Base-by-base conservation (phyloP, 768 basidiomycete genomes). In the Amanita exitialis region DNA sequence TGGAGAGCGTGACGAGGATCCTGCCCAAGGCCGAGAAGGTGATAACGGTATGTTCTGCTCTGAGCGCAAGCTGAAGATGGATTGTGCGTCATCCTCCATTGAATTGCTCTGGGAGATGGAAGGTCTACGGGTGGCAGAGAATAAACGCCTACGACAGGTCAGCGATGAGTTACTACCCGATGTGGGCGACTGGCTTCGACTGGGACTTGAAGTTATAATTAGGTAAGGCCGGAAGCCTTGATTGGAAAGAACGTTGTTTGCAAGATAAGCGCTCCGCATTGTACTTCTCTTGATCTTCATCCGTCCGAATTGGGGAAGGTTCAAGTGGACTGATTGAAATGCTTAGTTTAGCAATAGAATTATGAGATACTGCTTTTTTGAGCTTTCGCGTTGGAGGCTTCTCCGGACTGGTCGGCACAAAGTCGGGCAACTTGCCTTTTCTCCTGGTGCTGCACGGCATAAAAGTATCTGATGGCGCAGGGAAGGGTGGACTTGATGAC, bases 181-280 rank as follows among this genome's bases (percentile, higher is more conserved):
- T 39, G 35, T 45, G 23, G 42, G 55, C 41, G 21, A 64, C 62
- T 9, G 54, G 21, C 42, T 41, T 60, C 56, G 6, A 51, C 53
- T 28, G 55, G 62, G 58, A n/a, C 59, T 59, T 18, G 64, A 54
- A 35, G 65, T 56, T 36, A 70, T 64, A 18, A 68, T 54, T 15
- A n/a, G 76, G 75, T 9, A 81, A 61, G 25, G 78, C 68, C 15
- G 78, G 76, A n/a, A 80, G 61, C 34, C 78, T 75, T 12, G 77
- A 62, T 39, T 75, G 76, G 56, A 82, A 83, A n/a, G 78, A 81
- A 34, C 76, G 77, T 60, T 81, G 80, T 61, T 82, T 81, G 53
- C 67, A 71, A 13, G 65, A 66, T 27, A 35, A 13, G 45, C 64
- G 61, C 69, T 74, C 18, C 68, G 66, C 16, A 57, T 45, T n/a